Evolutionary conservation across 371 early-diverging fungal genomes (phyloP).

Genomic region (Batrachochytrium dendrobatidis): DNA sequence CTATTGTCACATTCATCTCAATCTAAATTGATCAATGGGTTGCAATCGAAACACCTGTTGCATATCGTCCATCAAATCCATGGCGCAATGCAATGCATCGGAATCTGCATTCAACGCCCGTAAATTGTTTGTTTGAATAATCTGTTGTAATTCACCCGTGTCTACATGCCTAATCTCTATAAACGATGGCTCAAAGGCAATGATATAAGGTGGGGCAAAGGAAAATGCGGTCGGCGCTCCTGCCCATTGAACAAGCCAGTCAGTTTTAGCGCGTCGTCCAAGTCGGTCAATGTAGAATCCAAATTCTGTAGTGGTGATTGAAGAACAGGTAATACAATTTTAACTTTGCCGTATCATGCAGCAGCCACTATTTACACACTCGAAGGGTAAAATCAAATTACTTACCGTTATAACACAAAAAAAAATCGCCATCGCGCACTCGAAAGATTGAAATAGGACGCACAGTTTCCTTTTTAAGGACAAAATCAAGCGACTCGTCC

Average conservation of each 20-base stretch:
- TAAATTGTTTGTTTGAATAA: slow-evolving; percentile 26
- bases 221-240: slow-evolving; percentile 44
- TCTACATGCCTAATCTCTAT: slow-evolving; percentile 83
- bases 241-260: slow-evolving; percentile 62
- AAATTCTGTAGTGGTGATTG: slow-evolving; percentile 48
- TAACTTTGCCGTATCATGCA: background rate
- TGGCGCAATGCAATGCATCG: slow-evolving; percentile 17
- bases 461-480: slow-evolving; percentile 53
- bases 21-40: background rate
- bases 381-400: background rate
- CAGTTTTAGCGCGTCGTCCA: slow-evolving; percentile 64
- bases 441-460: slow-evolving; percentile 78
- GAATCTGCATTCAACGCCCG: slow-evolving; percentile 18
- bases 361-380: background rate
- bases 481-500: slow-evolving; percentile 75
- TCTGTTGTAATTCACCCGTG: slow-evolving; percentile 45
- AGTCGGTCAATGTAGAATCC: slow-evolving; percentile 83
- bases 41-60: slow-evolving; percentile 13
- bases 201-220: slow-evolving; percentile 71
- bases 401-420: slow-evolving; percentile 82
- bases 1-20: background rate
- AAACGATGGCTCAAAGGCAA: slow-evolving; percentile 84
- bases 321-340: background rate
- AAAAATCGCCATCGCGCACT: slow-evolving; percentile 61
- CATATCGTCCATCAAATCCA: slow-evolving; percentile 13